Percentiles rank a stretch among this genome's conserved stretches.
These are phyloP conservation scores for Leishmania braziliensis DNA, from an alignment of 208 protist species.

Conservation along the genomic window DNA sequence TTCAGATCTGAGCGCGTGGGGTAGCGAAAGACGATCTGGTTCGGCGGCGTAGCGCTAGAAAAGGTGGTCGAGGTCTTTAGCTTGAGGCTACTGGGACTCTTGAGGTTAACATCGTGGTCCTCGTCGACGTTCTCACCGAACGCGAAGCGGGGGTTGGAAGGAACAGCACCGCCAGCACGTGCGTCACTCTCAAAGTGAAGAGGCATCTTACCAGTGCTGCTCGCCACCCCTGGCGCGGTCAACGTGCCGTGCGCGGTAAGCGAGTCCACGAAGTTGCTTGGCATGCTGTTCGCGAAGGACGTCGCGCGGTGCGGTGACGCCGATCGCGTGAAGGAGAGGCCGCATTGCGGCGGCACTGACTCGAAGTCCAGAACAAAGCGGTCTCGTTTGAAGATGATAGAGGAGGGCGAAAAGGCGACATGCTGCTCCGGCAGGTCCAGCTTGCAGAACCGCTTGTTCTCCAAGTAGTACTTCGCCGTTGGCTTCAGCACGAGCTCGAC, in stretches of 20 bases:
- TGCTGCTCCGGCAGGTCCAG: constrained; percentile 47
- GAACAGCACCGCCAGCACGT: neutral
- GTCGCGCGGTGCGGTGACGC: constrained; percentile 21
- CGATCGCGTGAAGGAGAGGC: constrained; percentile 7
- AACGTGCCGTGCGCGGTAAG: neutral
- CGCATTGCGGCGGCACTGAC: constrained; percentile 12
- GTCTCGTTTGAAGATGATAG: constrained; percentile 47
- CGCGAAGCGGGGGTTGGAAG: constrained; percentile 8
- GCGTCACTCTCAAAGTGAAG: constrained; percentile 13
- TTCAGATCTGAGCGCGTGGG: constrained; percentile 56
- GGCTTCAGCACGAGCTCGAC: constrained; percentile 60
- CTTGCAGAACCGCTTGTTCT: constrained; percentile 44
- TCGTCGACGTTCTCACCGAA: constrained; percentile 15
- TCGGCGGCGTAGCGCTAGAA: constrained; percentile 9
- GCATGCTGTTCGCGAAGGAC: constrained; percentile 18
- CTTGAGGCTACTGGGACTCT: constrained; percentile 9
- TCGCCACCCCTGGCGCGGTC: constrained; percentile 1
- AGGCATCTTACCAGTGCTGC: constrained; percentile 27
- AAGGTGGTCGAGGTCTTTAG: constrained; percentile 1
- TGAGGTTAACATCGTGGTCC: constrained; percentile 22
- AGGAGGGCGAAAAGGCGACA: constrained; percentile 45
- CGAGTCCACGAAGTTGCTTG: constrained; percentile 11
- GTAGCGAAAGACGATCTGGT: constrained; percentile 54
- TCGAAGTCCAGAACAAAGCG: constrained; percentile 64
- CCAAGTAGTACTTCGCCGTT: constrained; percentile 59